phyloP scores from a whole-genome alignment of 73 alveolate species.

The Blepharisma japonicum region DNA sequence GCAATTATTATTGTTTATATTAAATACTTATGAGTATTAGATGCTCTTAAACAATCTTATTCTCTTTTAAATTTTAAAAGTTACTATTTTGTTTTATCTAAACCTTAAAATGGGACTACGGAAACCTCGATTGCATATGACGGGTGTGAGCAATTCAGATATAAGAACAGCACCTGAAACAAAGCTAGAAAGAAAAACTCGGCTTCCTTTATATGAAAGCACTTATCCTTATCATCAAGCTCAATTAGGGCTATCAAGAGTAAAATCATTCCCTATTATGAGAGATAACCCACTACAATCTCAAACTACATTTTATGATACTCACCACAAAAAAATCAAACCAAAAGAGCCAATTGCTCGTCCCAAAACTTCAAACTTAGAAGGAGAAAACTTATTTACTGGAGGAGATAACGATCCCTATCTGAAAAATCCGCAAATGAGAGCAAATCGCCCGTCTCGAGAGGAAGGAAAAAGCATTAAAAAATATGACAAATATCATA shows the following conservation, averaged over 20 bases:
- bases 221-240: conserved; percentile 16
- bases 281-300: conserved; percentile 7
- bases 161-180: conserved; percentile 1
- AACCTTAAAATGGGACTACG: neutral
- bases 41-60: no score
- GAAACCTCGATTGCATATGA: neutral
- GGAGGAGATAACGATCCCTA: neutral
- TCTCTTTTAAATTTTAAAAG: no score
- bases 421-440: neutral
- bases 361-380: conserved; percentile 26
- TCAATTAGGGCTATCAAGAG: conserved; percentile 19
- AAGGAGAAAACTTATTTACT: neutral
- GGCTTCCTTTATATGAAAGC: conserved; percentile 2
- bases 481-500: conserved; percentile 12
- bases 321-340: neutral
- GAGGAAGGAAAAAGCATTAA: neutral
- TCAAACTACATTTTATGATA: neutral
- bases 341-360: conserved; percentile 2
- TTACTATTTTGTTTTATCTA: neutral
- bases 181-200: neutral
- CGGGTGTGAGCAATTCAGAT: neutral
- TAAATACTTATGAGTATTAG: no score
- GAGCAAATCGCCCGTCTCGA: neutral
- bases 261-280: neutral
- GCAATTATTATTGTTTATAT: no score